Conservation (phyloP, 305 asterid species). For the Fraxinus velutina region DNA sequence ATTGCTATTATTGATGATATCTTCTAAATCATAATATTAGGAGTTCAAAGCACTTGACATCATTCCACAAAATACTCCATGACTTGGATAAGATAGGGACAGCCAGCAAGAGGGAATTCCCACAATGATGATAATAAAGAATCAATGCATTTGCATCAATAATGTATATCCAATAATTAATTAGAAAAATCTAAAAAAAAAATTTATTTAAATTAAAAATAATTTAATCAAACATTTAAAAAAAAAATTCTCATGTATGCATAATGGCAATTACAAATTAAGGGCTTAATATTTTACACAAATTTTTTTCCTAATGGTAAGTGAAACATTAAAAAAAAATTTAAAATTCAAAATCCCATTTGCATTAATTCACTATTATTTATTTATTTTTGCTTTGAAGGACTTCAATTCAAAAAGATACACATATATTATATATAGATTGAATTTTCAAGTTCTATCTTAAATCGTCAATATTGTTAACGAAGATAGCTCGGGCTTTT, state of each 20-base stretch:
- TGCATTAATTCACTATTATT: neutral
- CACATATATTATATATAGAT: neutral
- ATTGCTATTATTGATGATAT: neutral
- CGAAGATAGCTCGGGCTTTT: neutral
- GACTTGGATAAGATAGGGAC: constrained; percentile 4
- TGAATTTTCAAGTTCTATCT: neutral
- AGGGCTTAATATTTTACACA: too few species aligned
- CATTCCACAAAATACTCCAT: neutral
- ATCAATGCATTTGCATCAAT: neutral
- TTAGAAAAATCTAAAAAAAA: neutral
- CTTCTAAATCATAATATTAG: neutral
- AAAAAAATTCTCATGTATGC: neutral
- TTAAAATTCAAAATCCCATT: too few species aligned
- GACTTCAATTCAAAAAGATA: neutral
- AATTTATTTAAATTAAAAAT: neutral
- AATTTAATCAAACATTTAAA: too few species aligned
- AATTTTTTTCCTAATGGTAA: neutral
- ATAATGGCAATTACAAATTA: neutral
- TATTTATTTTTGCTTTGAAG: neutral
- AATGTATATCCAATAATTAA: neutral
- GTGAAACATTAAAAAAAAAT: neutral
- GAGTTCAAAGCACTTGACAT: neutral
- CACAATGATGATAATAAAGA: neutral
- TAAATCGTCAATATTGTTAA: neutral
- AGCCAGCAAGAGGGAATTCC: neutral